Conservation (phyloP, 169 alveolate species). For the Perkinsus chesapeaki region DNA sequence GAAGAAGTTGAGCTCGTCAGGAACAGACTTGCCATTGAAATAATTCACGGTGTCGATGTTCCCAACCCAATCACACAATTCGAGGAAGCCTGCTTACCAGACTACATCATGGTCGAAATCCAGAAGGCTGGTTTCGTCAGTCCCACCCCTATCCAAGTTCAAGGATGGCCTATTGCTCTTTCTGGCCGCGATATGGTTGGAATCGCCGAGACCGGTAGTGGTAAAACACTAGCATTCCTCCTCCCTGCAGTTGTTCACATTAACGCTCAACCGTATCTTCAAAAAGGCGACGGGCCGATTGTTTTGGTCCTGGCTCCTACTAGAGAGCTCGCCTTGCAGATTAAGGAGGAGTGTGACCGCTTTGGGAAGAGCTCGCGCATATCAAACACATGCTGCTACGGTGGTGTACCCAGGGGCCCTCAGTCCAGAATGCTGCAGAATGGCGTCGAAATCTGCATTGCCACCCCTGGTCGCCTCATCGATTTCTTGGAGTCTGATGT, state of each 20-base stretch:
- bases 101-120: conserved; percentile 63
- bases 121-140: conserved; percentile 56
- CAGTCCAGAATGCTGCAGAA: conserved; percentile 70
- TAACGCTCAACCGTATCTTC: conserved; percentile 71
- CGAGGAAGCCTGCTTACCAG: conserved; percentile 77
- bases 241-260: conserved; percentile 90
- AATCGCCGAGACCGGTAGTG: conserved; percentile 97
- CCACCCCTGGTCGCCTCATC: conserved; percentile 90
- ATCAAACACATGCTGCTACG: conserved; percentile 77
- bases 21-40: conserved; percentile 57
- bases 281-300: conserved; percentile 88
- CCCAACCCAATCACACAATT: conserved; percentile 80
- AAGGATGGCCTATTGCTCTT: conserved; percentile 89
- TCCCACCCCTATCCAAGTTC: conserved; percentile 87
- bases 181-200: conserved; percentile 92
- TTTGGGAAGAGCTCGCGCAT: conserved; percentile 75
- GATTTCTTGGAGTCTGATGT: conserved; percentile 76
- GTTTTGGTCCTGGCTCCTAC: conserved; percentile 97
- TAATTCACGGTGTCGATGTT: conserved; percentile 65
- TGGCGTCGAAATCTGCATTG: conserved; percentile 91
- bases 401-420: conserved; percentile 86
- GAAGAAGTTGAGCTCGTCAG: conserved; percentile 68
- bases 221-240: conserved; percentile 91
- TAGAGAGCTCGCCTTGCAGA: conserved; percentile 95
- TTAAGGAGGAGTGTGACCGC: conserved; percentile 79